These are phyloP conservation scores for Colletotrichum lupini DNA, from an alignment of 2,329 filamentous ascomycete genomes.

Conservation along the genomic window DNA sequence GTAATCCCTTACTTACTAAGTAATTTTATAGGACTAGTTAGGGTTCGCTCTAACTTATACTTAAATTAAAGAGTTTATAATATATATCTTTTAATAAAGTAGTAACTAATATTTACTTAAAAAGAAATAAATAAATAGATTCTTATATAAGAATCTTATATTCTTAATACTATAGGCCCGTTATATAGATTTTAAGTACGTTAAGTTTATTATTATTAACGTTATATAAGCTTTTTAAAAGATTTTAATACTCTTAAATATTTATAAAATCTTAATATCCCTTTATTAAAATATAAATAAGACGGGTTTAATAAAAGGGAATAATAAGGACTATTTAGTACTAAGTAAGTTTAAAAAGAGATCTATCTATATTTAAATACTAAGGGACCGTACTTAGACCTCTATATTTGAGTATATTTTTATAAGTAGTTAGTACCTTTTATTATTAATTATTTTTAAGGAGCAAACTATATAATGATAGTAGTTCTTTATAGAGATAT, in stretches of 20 bases:
- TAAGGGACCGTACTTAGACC: conserved; percentile 33
- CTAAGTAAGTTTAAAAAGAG: conserved; percentile 4
- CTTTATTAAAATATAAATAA: conserved; percentile 24
- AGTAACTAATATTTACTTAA: background rate
- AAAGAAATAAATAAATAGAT: background rate
- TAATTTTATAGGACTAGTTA: background rate
- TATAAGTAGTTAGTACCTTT: conserved; percentile 9
- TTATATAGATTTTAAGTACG: background rate
- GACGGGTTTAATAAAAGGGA: conserved; percentile 20
- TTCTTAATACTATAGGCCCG: background rate
- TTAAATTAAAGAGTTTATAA: background rate
- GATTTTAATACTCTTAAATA: background rate
- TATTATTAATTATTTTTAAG: conserved; percentile 38
- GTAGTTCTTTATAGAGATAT: conserved; percentile 31
- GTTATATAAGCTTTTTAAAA: background rate
- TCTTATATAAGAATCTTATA: background rate
- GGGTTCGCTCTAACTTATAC: background rate
- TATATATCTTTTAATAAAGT: accelerated
- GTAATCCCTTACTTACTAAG: background rate
- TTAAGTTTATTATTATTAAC: background rate
- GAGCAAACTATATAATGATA: conserved; percentile 27
- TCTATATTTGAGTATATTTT: conserved; percentile 37
- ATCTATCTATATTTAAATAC: conserved; percentile 14
- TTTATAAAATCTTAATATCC: background rate
- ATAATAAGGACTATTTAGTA: conserved; percentile 18